phyloP scores from a whole-genome alignment of 2,329 filamentous ascomycete genomes.

The Venturia aucupariae region DNA sequence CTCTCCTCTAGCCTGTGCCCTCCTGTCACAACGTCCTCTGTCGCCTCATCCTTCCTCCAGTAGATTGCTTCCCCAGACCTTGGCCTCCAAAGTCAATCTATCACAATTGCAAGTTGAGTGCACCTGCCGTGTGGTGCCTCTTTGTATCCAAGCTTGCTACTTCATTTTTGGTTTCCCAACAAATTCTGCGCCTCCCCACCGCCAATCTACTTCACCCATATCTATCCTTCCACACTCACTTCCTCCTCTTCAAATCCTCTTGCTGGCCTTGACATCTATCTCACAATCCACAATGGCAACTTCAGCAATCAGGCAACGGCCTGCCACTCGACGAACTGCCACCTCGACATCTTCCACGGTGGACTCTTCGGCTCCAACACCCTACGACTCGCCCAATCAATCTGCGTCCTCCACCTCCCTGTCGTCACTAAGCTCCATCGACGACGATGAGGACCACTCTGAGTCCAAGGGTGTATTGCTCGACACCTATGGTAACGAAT shows the following conservation, averaged over 20 bases:
- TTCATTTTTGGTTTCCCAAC: constrained; percentile 4
- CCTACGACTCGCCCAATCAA: constrained; percentile 49
- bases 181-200: neutral
- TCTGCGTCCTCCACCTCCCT: constrained; percentile 82
- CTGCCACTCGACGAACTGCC: constrained; percentile 34
- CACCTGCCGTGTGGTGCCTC: neutral
- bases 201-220: neutral
- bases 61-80: constrained; percentile 2
- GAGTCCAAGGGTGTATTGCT: constrained; percentile 53
- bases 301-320: constrained; percentile 1
- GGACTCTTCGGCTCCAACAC: constrained; percentile 46
- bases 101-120: neutral
- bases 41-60: neutral
- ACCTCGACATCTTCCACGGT: constrained; percentile 44
- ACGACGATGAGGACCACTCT: constrained; percentile 27
- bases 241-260: neutral
- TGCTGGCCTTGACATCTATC: neutral
- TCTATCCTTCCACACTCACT: neutral
- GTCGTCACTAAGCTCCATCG: constrained; percentile 72
- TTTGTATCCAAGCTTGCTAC: neutral
- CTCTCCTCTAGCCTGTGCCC: neutral
- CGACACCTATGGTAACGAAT: constrained; percentile 92
- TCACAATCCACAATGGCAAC: neutral
- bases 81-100: neutral
- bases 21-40: no score